These are phyloP conservation scores for Cystobasidiaceae sp. DNA, from an alignment of 1,284 basidiomycete genomes.

Conservation along the genomic window DNA sequence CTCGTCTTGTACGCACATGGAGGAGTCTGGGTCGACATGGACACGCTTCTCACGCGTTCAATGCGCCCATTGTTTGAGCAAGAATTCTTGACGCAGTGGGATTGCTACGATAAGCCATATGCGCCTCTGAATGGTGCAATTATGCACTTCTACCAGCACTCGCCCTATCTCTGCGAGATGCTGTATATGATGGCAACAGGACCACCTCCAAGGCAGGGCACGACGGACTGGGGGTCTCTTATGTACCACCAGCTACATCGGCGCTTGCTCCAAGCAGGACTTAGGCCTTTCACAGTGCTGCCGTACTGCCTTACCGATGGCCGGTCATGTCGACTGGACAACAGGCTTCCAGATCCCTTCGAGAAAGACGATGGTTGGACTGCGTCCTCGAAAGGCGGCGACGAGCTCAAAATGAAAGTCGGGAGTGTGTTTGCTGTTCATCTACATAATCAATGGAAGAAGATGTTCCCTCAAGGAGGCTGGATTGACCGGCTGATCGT, in stretches of 20 bases:
- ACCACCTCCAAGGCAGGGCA: slow-evolving; percentile 58
- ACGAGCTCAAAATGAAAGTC: slow-evolving; percentile 61
- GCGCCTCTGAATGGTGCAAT: slow-evolving; percentile 82
- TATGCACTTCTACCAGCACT: slow-evolving; percentile 80
- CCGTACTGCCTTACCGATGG: slow-evolving; percentile 90
- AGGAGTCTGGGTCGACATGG: slow-evolving; percentile 94
- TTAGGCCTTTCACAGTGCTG: slow-evolving; percentile 79
- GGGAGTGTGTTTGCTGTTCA: slow-evolving; percentile 75
- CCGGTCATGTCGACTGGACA: slow-evolving; percentile 80
- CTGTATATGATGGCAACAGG: slow-evolving; percentile 80
- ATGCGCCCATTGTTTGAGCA: slow-evolving; percentile 75
- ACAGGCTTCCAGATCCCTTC: slow-evolving; percentile 85
- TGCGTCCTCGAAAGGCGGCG: slow-evolving; percentile 51
- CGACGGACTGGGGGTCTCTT: slow-evolving; percentile 85
- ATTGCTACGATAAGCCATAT: slow-evolving; percentile 88
- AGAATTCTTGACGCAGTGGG: slow-evolving; percentile 88
- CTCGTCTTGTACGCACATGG: slow-evolving; percentile 83
- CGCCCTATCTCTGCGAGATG: slow-evolving; percentile 89
- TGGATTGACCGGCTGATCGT: slow-evolving; percentile 66
- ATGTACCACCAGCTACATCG: slow-evolving; percentile 84
- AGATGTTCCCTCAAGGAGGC: slow-evolving; percentile 65
- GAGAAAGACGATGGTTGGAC: slow-evolving; percentile 53
- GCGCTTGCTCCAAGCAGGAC: slow-evolving; percentile 62
- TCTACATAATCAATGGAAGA: slow-evolving; percentile 89
- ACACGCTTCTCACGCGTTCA: slow-evolving; percentile 77